phyloP scores from a whole-genome alignment of 768 basidiomycete genomes.

The Lanmaoa pseudosensibilis region DNA sequence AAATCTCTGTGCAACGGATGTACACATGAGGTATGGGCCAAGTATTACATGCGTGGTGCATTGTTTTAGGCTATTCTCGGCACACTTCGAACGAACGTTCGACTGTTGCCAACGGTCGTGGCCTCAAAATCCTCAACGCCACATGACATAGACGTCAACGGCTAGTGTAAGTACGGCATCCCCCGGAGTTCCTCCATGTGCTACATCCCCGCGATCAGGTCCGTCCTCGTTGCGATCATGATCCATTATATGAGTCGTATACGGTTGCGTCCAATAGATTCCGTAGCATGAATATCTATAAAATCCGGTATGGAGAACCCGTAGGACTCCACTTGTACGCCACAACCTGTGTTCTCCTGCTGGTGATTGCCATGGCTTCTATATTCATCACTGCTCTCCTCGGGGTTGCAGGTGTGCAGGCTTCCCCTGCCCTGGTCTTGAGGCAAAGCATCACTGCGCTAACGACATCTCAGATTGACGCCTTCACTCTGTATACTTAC shows the following conservation, averaged over 20 bases:
- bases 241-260: background rate
- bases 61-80: background rate
- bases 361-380: slow-evolving; percentile 28
- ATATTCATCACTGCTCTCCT: slow-evolving; percentile 9
- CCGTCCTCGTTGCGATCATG: background rate
- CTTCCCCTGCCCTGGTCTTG: slow-evolving; percentile 24
- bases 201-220: background rate
- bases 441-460: slow-evolving; percentile 41
- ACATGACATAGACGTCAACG: too few relatives aligned
- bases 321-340: background rate
- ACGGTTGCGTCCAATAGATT: too few relatives aligned
- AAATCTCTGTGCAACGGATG: too few relatives aligned
- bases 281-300: background rate
- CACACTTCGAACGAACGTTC: background rate
- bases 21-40: too few relatives aligned
- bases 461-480: slow-evolving; percentile 38
- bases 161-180: background rate
- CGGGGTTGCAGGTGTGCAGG: slow-evolving; percentile 1
- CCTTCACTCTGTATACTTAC: slow-evolving; percentile 47
- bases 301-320: background rate
- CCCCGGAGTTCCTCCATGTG: background rate
- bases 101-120: too few relatives aligned
- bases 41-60: background rate
- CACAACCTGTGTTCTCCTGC: background rate
- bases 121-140: too few relatives aligned